Evolutionary conservation across 768 basidiomycete species (phyloP), one percentile per base, ranked within the genome.

Genomic region (Cyclocybe cylindracea): DNA sequence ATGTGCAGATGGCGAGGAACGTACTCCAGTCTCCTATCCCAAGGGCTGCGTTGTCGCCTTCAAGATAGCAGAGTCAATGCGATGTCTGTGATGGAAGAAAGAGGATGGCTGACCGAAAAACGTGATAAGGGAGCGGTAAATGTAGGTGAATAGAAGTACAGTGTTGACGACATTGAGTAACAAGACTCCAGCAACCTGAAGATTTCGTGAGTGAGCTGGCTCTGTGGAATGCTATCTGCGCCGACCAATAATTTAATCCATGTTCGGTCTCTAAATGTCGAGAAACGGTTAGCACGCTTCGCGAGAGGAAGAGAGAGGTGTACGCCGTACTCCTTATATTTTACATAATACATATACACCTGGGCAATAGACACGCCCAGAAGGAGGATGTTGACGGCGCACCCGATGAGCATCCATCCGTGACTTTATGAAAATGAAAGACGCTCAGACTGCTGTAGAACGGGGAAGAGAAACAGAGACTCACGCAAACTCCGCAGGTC

Each of bases 301-400:
- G n/a, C 3, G 32, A 11, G 18, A 16, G 3, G 16, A 13, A 38
- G 11, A 3, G 65, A 54, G 38, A 69, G 6, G 5, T 24, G 24
- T 24, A 24, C 8, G 5, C 70, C 79, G 2, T 16, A 64, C 65
- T 51, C 46, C 18, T 59, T 62, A 37, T 62, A 62, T 56, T 71
- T 68, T 40, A 67, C 72, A 58, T 69, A 76, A 61, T 83, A 82
- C 5, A 82, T 36, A 51, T 77, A 76, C 9, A 72, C 64, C 62
- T 84, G 75, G 0, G 71, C 71, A 40, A 77, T 71, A 73, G 78
- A 78, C 38, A 80, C 74, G 2, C 78, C 79, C 52, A 76, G 78
- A 7, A 80, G 67, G 10, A 78, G 47, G 16, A 78, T 60, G 52
- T 79, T 80, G 63, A 80, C 59, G 10, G 71, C 59, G 48, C 73